phyloP scores from a whole-genome alignment of 345 rosid genomes.

The Lepidium didymum region DNA sequence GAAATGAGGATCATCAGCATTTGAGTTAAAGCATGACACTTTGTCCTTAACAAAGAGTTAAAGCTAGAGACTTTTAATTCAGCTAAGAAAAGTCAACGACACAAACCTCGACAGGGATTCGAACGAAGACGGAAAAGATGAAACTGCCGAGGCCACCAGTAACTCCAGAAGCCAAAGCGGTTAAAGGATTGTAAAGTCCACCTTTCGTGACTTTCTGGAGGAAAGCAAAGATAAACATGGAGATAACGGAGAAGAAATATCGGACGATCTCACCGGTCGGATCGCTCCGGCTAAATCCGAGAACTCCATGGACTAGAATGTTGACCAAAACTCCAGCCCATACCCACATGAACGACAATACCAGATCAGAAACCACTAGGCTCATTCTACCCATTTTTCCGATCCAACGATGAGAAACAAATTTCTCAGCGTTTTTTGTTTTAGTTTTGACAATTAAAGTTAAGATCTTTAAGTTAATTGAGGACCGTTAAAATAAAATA shows the following conservation, averaged over 20 bases:
- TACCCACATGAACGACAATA: slow-evolving; percentile 62
- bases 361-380: slow-evolving; percentile 45
- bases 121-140: slow-evolving; percentile 49
- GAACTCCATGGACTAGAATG: slow-evolving; percentile 40
- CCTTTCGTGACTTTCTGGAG: slow-evolving; percentile 55
- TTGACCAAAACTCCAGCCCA: slow-evolving; percentile 67
- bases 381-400: slow-evolving; percentile 18
- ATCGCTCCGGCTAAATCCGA: slow-evolving; percentile 39
- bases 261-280: slow-evolving; percentile 37
- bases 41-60: too few species aligned
- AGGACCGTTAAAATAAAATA: slow-evolving; percentile 7
- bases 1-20: background rate
- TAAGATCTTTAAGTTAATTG: background rate
- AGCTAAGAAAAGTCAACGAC: background rate
- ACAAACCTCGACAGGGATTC: slow-evolving; percentile 75
- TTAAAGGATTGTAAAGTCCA: slow-evolving; percentile 62
- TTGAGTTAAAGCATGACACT: background rate
- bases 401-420: slow-evolving; percentile 12
- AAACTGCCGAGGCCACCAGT: slow-evolving; percentile 49
- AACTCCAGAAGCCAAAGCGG: slow-evolving; percentile 52
- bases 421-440: too few species aligned
- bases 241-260: slow-evolving; percentile 30
- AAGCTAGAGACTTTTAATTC: background rate
- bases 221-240: slow-evolving; percentile 62
- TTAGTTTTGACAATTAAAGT: background rate